These are phyloP conservation scores for Aquanectria penicillioides DNA, from an alignment of 2,329 filamentous ascomycete genomes.

Conservation along the genomic window DNA sequence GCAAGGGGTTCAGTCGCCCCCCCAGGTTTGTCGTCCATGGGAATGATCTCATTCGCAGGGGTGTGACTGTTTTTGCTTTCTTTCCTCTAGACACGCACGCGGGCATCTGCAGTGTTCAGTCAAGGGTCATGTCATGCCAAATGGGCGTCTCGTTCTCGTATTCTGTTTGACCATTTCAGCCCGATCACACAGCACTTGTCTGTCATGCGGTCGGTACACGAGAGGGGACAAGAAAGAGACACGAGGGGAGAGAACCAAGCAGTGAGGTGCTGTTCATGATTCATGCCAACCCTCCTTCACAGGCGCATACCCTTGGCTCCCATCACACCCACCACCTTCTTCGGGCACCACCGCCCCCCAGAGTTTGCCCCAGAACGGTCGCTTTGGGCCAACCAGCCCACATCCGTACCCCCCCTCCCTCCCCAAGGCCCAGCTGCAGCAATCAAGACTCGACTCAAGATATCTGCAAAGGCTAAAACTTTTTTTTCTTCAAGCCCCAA, in stretches of 20 bases:
- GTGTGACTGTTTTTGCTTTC: neutral
- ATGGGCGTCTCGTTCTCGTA: neutral
- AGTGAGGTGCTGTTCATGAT: too few relatives aligned
- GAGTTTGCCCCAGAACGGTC: conserved; percentile 8
- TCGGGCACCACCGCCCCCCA: conserved; percentile 12
- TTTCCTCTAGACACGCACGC: conserved; percentile 2
- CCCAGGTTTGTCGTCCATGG: conserved; percentile 13
- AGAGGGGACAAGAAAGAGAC: too few relatives aligned
- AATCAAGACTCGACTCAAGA: neutral
- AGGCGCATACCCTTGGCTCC: neutral
- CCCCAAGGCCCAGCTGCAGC: neutral
- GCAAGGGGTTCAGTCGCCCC: conserved; percentile 16
- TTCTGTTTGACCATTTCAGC: neutral
- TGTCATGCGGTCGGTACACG: too few relatives aligned
- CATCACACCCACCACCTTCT: conserved; percentile 4
- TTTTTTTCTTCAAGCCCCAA: neutral
- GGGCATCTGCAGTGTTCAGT: neutral
- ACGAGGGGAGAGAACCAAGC: too few relatives aligned
- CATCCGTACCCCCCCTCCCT: neutral
- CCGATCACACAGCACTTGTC: too few relatives aligned
- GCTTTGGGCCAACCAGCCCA: neutral
- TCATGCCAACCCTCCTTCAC: neutral
- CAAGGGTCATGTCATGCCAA: neutral
- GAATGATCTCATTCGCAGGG: conserved; percentile 27
- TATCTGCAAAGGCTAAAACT: conserved; percentile 5